A percentile compares a stretch with the other conserved stretches of the same genome.
phyloP scores from a whole-genome alignment of 768 basidiomycete genomes.

The Calocybe indica region DNA sequence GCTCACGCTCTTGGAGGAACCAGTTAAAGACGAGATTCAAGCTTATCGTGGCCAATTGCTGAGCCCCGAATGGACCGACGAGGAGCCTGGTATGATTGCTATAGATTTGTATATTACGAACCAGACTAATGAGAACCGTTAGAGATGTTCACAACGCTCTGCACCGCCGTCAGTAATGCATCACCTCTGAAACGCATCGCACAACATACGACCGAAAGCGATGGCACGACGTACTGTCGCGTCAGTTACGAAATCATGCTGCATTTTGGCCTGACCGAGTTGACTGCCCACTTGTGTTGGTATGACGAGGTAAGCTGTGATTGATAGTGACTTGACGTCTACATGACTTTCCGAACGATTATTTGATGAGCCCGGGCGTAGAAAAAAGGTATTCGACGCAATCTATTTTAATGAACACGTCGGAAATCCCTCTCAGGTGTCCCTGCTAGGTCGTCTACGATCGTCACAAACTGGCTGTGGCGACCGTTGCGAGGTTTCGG shows the following conservation, averaged over 20 bases:
- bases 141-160: no score
- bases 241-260: slow-evolving; percentile 14
- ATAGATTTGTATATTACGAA: no score
- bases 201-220: background rate
- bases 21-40: slow-evolving; percentile 4
- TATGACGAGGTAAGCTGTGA: slow-evolving; percentile 10
- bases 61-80: background rate
- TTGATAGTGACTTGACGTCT: no score
- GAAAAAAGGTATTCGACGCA: no score
- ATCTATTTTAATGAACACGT: no score
- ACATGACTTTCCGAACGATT: background rate
- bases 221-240: slow-evolving; percentile 6
- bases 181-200: background rate
- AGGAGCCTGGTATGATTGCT: no score
- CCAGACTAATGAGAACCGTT: no score
- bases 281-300: slow-evolving; percentile 16
- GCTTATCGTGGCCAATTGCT: slow-evolving; percentile 6
- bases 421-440: no score
- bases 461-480: no score
- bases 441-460: no score
- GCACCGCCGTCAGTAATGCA: background rate
- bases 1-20: slow-evolving; percentile 1
- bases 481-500: no score
- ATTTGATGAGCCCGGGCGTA: background rate
- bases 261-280: slow-evolving; percentile 15